Evolutionary conservation across 106 monocot genomes (phyloP).

Genomic region (Acanthochlamys bracteata): DNA sequence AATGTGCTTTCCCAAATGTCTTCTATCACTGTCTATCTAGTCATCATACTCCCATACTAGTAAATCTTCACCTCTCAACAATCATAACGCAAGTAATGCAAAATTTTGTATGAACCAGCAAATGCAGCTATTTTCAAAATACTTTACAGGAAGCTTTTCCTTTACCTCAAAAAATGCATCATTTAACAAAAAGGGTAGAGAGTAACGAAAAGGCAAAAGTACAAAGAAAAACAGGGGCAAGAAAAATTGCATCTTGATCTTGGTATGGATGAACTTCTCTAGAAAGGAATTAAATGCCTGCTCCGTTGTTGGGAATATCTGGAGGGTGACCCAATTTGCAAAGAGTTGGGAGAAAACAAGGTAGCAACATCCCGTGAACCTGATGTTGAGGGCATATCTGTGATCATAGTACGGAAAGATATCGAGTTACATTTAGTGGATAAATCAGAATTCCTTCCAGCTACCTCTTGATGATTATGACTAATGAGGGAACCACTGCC

Average conservation of each 20-base stretch:
- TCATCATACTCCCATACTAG: too few relatives aligned
- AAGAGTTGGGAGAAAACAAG: not conserved
- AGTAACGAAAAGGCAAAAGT: not conserved
- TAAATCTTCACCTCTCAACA: not conserved
- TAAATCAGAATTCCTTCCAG: conserved; percentile 43
- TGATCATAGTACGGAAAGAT: conserved; percentile 60
- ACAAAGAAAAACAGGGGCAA: not conserved
- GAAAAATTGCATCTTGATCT: conserved; percentile 1
- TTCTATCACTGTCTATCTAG: too few relatives aligned
- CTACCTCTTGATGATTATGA: conserved; percentile 19
- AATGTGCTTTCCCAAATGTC: too few relatives aligned
- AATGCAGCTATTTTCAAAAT: not conserved
- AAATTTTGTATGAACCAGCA: not conserved
- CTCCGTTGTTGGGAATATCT: not conserved
- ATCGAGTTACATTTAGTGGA: conserved; percentile 59
- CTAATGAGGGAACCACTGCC: conserved; percentile 29
- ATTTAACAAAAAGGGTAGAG: conserved; percentile 1
- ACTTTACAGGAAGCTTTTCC: conserved; percentile 6
- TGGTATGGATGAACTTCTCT: not conserved
- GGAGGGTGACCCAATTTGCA: not conserved
- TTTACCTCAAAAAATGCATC: conserved; percentile 10
- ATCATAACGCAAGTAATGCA: not conserved
- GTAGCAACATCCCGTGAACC: not conserved
- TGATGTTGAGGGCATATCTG: conserved; percentile 25
- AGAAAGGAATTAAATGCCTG: not conserved